Evolutionary conservation across 495 filamentous ascomycete species (phyloP).

Genomic region (Lophiotrema nucula): DNA sequence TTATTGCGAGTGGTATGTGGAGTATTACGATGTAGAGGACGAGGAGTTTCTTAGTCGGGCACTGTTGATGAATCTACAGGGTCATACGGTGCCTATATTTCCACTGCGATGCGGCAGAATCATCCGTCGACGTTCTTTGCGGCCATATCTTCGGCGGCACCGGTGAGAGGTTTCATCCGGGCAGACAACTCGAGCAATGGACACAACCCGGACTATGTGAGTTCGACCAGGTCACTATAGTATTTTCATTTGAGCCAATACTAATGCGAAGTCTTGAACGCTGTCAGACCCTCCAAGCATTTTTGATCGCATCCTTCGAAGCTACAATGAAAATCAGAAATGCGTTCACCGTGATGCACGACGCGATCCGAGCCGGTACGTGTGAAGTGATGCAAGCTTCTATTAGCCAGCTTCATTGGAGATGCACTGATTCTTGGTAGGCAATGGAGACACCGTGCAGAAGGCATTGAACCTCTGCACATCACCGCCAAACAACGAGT

Average conservation of each 20-base stretch:
- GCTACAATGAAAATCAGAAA: background rate
- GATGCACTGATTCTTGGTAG: too few relatives aligned
- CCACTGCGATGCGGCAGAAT: background rate
- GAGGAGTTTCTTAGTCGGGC: too few relatives aligned
- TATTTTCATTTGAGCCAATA: too few relatives aligned
- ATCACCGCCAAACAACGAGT: background rate
- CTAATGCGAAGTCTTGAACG: background rate
- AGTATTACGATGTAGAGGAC: background rate
- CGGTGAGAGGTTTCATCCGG: background rate
- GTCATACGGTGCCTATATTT: background rate
- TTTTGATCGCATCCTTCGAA: background rate
- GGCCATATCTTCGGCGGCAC: background rate
- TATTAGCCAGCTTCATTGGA: too few relatives aligned
- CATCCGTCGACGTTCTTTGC: background rate
- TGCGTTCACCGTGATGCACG: background rate
- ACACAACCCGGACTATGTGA: background rate
- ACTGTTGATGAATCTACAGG: background rate
- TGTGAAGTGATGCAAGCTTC: too few relatives aligned
- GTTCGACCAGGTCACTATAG: too few relatives aligned
- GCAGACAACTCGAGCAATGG: background rate
- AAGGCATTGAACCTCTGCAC: background rate
- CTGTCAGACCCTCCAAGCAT: background rate
- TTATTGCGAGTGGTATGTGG: background rate
- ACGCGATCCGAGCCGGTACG: background rate
- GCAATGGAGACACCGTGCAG: background rate